Percentiles rank a stretch among this genome's conserved stretches.
phyloP scores from a whole-genome alignment of 805 yeast genomes.

The Tetrapisispora namnaoensis region DNA sequence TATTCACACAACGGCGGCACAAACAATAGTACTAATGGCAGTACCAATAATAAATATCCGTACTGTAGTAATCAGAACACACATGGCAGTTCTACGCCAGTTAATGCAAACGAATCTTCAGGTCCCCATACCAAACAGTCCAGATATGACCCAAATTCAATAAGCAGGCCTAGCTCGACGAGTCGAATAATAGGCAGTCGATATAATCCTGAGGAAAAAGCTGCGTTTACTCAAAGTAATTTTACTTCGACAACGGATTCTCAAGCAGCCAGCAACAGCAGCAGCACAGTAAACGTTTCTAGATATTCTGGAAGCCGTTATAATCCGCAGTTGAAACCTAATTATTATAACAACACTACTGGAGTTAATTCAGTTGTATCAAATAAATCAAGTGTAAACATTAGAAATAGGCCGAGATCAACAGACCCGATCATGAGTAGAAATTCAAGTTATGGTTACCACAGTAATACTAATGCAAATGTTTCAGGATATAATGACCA shows the following conservation, averaged over 20 bases:
- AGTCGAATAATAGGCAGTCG: conserved; percentile 16
- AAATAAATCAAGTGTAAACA: not conserved
- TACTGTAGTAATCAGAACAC: not conserved
- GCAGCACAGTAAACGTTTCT: conserved; percentile 1
- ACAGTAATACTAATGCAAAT: not conserved
- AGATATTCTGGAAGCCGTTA: conserved; percentile 19
- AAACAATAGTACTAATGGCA: too few species aligned
- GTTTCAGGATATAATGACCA: not conserved
- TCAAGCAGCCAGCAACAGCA: not conserved
- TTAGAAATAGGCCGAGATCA: conserved; percentile 17
- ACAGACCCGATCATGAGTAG: conserved; percentile 1
- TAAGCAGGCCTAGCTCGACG: conserved; percentile 10
- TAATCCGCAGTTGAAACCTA: conserved; percentile 12
- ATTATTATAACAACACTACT: not conserved
- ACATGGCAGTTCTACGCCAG: not conserved
- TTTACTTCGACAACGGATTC: not conserved
- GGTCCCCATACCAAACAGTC: conserved; percentile 12
- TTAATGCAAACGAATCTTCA: not conserved
- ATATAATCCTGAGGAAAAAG: conserved; percentile 19
- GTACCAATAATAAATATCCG: not conserved
- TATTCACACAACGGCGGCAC: conserved; percentile 4
- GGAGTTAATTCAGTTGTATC: not conserved
- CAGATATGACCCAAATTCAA: conserved; percentile 22
- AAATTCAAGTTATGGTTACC: not conserved
- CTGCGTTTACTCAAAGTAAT: not conserved